Base-by-base conservation (phyloP, 805 yeast genomes). In the Cyberlindnera bimundalis region DNA sequence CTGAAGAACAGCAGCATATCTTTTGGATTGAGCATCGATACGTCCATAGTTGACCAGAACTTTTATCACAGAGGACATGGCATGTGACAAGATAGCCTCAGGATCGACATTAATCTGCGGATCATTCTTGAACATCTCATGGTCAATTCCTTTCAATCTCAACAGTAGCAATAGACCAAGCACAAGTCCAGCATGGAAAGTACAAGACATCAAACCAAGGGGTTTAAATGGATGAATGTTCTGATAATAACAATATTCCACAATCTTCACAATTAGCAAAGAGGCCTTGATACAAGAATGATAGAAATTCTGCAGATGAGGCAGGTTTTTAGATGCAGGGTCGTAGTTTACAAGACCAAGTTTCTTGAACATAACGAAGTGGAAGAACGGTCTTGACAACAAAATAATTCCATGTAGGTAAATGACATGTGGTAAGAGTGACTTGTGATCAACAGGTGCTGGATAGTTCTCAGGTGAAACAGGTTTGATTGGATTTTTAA, bases 381-480 rank as follows among this genome's bases (percentile, higher is more conserved):
- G 62, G 52, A 66, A 67, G 42, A 68, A 69, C 6, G 76, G 74
- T 15, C 71, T 55, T 28, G 70, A 55, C n/a, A 71, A 51, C 23
- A 70, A 42, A 30, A 65, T 54, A 12, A 67, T 59, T 0, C 65
- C 66, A 43, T 59, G 60, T n/a, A 69, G 50, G 30, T 68, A 65
- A 11, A 60, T 53, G 5, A 67, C 51, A 48, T 70, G 70, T 3
- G 66, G 55, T 8, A 65, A 40, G 21, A 66, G 48, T 16, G 34
- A 39, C 32, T 43, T 44, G 34, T 52, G 52, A 21, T 52, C 53
- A 7, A 51, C 45, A 9, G 46, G 47, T n/a, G 44, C 42, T n/a
- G 51, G 34, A 30, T 40, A 60, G 43, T 39, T 53, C 43, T 35
- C 61, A 50, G 35, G 59, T 38, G 35, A 58, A 3, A 49, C 49